Evolutionary conservation across 805 yeast genomes (phyloP).

Genomic region (Lipomyces oligophaga): DNA sequence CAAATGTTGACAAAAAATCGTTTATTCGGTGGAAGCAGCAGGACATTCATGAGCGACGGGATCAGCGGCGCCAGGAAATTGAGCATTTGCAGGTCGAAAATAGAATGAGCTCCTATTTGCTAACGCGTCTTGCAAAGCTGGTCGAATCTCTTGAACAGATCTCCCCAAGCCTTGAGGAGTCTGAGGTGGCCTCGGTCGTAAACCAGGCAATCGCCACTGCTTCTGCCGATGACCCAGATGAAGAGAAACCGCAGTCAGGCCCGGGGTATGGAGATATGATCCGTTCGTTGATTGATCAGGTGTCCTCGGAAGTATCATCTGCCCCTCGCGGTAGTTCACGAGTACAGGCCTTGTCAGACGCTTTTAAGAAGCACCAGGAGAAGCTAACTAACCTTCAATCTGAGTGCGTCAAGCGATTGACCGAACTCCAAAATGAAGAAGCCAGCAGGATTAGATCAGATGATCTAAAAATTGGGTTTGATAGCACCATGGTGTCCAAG

Average conservation of each 20-base stretch:
- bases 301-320: conserved; percentile 56
- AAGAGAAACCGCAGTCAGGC: conserved; percentile 31
- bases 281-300: conserved; percentile 78
- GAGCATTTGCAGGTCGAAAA: conserved; percentile 69
- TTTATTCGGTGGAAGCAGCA: conserved; percentile 96
- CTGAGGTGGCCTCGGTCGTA: conserved; percentile 2
- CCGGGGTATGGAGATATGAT: conserved; percentile 85
- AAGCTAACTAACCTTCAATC: conserved; percentile 65
- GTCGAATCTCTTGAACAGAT: conserved; percentile 43
- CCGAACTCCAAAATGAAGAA: conserved; percentile 65
- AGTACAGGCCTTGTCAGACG: conserved; percentile 38
- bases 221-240: conserved; percentile 9
- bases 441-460: conserved; percentile 77
- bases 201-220: conserved; percentile 31
- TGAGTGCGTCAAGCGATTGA: conserved; percentile 63
- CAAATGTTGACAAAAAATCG: conserved; percentile 91
- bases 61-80: conserved; percentile 73
- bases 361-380: conserved; percentile 55
- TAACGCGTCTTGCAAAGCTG: conserved; percentile 66
- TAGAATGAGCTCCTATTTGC: conserved; percentile 74
- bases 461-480: conserved; percentile 89
- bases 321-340: conserved; percentile 44
- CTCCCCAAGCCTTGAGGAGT: conserved; percentile 1
- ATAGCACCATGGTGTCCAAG: conserved; percentile 74
- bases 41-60: conserved; percentile 90